phyloP scores from a whole-genome alignment of 306 rosid species.

The Fragaria ananassa region DNA sequence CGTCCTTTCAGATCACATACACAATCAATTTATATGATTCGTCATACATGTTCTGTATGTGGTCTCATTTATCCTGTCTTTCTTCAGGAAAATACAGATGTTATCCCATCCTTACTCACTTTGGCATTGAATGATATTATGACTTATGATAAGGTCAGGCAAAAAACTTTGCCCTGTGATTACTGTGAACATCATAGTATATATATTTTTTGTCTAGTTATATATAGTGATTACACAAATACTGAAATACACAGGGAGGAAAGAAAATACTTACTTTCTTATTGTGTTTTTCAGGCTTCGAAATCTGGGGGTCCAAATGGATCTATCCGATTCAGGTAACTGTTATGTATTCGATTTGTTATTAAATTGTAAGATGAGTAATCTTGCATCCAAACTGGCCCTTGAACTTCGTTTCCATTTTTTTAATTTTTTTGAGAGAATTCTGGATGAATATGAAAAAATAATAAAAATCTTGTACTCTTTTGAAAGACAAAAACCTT shows the following conservation, averaged over 20 bases:
- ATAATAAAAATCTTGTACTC: neutral
- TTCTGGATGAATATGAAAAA: neutral
- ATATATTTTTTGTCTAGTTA: neutral
- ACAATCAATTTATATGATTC: neutral
- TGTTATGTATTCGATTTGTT: neutral
- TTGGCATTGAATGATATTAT: conserved; percentile 80
- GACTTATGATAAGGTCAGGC: conserved; percentile 88
- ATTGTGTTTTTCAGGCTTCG: conserved; percentile 72
- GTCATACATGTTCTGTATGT: neutral
- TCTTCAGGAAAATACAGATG: conserved; percentile 66
- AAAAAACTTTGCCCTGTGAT: conserved; percentile 8
- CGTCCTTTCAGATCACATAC: neutral
- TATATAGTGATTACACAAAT: neutral
- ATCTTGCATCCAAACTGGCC: neutral
- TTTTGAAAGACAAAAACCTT: neutral
- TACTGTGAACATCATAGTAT: neutral
- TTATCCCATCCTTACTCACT: conserved; percentile 58
- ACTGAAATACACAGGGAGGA: conserved; percentile 5
- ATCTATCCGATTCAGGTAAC: conserved; percentile 86
- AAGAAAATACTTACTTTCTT: conserved; percentile 32
- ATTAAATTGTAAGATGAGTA: neutral
- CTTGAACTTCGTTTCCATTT: neutral
- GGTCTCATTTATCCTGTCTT: neutral
- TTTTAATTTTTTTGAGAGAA: no score
- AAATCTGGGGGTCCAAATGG: conserved; percentile 97